Evolutionary conservation across 148 eudicot species (phyloP).

Genomic region (Heliamphora exappendiculata): DNA sequence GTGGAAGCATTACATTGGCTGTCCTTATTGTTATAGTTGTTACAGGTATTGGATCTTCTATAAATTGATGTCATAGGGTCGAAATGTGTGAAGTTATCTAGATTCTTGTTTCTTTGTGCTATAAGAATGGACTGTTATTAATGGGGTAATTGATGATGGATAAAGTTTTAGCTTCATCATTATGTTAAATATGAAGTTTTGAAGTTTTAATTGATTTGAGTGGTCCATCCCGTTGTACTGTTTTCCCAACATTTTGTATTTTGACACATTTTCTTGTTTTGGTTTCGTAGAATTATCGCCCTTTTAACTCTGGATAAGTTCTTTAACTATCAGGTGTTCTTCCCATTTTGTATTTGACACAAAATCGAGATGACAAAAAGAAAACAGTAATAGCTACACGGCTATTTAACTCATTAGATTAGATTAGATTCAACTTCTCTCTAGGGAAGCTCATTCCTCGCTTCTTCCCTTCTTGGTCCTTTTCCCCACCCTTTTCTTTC

Average conservation of each 20-base stretch:
- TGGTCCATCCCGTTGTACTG: too few relatives aligned
- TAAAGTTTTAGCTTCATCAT: background rate
- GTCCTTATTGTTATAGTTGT: constrained; percentile 78
- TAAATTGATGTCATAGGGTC: background rate
- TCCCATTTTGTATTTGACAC: background rate
- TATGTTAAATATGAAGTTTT: background rate
- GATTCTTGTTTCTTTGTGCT: background rate
- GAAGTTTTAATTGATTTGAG: background rate
- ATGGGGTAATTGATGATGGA: background rate
- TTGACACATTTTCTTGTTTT: background rate
- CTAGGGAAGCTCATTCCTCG: too few relatives aligned
- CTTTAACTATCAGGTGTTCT: background rate
- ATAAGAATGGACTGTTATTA: background rate
- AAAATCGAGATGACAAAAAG: too few relatives aligned
- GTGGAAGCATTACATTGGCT: constrained; percentile 92
- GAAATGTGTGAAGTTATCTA: too few relatives aligned
- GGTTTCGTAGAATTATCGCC: too few relatives aligned
- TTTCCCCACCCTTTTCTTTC: too few relatives aligned
- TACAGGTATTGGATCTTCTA: constrained; percentile 50
- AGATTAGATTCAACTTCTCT: too few relatives aligned
- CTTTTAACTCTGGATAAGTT: background rate
- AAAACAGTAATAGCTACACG: too few relatives aligned
- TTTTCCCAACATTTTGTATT: too few relatives aligned
- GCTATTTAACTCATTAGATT: too few relatives aligned
- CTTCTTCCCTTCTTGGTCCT: too few relatives aligned